Base-by-base conservation (phyloP, 768 basidiomycete genomes). In the Pleurotus ostreatus region DNA sequence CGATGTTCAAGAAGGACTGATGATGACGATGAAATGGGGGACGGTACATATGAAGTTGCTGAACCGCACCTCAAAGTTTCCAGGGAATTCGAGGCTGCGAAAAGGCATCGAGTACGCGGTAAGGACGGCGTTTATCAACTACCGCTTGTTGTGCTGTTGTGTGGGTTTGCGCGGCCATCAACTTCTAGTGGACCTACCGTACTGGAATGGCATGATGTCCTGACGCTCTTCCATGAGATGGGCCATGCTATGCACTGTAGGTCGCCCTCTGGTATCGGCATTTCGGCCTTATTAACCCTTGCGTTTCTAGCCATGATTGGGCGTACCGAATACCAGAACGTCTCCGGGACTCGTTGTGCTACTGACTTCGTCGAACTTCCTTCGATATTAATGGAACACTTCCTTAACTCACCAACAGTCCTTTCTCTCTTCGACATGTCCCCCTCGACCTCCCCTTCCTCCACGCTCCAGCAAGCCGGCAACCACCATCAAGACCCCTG, bases 191-290 rank as follows among this genome's bases (percentile, higher is more conserved):
- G 86, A 0, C 81, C 91, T 4, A 86, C 92, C 0, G 70, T 87
- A 49, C 72, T 99, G 18, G 85, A 87, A 56, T 98, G 95, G 94
- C 88, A 89, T 62, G 94, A 98, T 62, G 92, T 98, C 7, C 77
- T 89, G 67, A 98, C 96, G 2, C 74, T 98, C 20, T 97, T 94
- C 73, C 97, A 99, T 64, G 97, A 99, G 73, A 97, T 98, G 94
- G 97, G 97, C 0, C 97, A 99, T 72, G 97, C 97, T 9, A 94
- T 99, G 83, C 97, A 99, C 68, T 99, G 97, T 98, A 65, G 78
- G 94, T 78, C 11, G 41, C 25, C 45, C 55, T 39, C 16, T 23
- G 0, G 0, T 22, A 34, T 34, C 2, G 4, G 11, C 15, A 2
- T 3, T 44, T 16, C n/a, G 2, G 43, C 15, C 8, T 5, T 16